phyloP scores from a whole-genome alignment of 345 rosid species.

The Hypericum androsaemum region DNA sequence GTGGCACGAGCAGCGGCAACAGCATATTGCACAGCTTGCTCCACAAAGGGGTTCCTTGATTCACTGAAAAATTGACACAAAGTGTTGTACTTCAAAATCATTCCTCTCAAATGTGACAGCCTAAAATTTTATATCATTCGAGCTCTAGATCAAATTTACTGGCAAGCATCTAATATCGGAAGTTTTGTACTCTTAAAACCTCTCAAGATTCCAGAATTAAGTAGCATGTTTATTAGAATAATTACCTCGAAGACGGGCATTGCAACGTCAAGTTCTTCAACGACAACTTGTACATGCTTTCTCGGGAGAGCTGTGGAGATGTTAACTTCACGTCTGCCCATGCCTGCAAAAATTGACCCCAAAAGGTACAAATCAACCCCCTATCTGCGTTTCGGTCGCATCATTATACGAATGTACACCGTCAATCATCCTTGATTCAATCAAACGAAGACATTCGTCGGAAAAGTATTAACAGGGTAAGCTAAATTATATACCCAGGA shows the following conservation, averaged over 20 bases:
- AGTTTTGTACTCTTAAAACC: no score
- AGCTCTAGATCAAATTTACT: no score
- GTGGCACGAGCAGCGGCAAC: slow-evolving; percentile 71
- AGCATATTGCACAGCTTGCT: slow-evolving; percentile 67
- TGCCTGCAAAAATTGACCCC: slow-evolving; percentile 26
- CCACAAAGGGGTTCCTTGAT: slow-evolving; percentile 80
- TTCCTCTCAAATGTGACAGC: no score
- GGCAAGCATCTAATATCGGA: no score
- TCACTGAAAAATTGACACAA: slow-evolving; percentile 37
- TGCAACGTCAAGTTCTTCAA: slow-evolving; percentile 54
- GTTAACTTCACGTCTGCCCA: slow-evolving; percentile 85
- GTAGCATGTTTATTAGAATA: slow-evolving; percentile 7
- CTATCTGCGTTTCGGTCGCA: not conserved
- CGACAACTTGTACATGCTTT: slow-evolving; percentile 69
- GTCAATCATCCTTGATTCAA: not conserved
- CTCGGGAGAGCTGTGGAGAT: slow-evolving; percentile 87
- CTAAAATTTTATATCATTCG: no score
- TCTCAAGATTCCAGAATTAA: not conserved
- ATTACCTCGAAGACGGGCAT: slow-evolving; percentile 57
- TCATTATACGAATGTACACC: not conserved
- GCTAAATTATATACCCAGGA: slow-evolving; percentile 55
- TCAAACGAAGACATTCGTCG: not conserved
- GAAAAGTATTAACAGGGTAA: not conserved
- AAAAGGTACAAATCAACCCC: not conserved
- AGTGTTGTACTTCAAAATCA: not conserved